Conservation (phyloP, 139 green algal species). For the Trebouxia sp. region DNA sequence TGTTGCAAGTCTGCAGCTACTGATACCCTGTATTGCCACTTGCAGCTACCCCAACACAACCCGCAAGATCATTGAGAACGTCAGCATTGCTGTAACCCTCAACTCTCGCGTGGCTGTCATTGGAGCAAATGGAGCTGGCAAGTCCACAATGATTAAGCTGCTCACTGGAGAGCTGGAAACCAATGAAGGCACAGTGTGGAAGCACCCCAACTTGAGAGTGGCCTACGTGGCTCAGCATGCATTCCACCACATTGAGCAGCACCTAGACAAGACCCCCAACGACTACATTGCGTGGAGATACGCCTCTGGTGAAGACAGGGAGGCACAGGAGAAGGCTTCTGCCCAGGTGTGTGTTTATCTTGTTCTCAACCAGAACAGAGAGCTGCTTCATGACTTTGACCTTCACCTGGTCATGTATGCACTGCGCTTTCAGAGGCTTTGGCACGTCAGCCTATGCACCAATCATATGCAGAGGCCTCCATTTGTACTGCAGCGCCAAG, state of each 20-base stretch:
- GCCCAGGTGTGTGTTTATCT: constrained; percentile 48
- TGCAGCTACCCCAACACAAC: constrained; percentile 74
- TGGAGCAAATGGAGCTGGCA: constrained; percentile 88
- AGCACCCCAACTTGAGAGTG: constrained; percentile 92
- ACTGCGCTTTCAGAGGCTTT: too few relatives aligned
- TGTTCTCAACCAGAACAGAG: too few relatives aligned
- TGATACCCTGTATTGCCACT: neutral
- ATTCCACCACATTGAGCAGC: constrained; percentile 95
- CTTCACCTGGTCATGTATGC: too few relatives aligned
- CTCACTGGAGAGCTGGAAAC: constrained; percentile 74
- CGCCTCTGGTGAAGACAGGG: constrained; percentile 85
- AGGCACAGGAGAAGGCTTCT: constrained; percentile 76
- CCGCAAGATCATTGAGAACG: constrained; percentile 64
- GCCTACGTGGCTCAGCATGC: constrained; percentile 96
- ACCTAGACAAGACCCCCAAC: constrained; percentile 91
- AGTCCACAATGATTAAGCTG: constrained; percentile 94
- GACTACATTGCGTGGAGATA: constrained; percentile 97
- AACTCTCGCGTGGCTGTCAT: constrained; percentile 81
- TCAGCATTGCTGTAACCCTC: constrained; percentile 77
- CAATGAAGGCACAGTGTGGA: constrained; percentile 76
- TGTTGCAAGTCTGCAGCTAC: neutral
- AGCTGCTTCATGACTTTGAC: too few relatives aligned
- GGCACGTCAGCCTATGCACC: too few relatives aligned
- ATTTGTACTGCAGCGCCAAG: too few relatives aligned
- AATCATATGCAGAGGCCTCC: too few relatives aligned